Evolutionary conservation across 257 asterid genomes (phyloP).

Genomic region (Misopates orontium): DNA sequence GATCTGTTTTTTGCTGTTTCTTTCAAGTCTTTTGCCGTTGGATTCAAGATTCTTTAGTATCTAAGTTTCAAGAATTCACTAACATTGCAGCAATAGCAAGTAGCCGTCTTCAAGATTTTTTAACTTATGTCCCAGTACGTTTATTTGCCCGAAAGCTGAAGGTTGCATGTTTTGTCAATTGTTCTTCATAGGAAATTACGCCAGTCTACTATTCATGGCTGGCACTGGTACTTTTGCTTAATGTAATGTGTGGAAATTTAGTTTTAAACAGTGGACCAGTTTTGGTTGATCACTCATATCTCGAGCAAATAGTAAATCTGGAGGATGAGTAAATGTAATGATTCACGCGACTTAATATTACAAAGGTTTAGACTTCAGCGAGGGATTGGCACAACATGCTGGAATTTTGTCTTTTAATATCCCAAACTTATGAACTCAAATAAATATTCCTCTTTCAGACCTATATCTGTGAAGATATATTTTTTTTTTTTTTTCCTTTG

Average conservation of each 20-base stretch:
- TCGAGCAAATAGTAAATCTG: slow-evolving; percentile 1
- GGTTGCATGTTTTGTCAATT: slow-evolving; percentile 11
- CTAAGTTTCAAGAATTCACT: background rate
- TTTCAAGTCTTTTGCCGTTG: too few relatives aligned
- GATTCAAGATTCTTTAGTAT: background rate
- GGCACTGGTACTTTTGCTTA: background rate
- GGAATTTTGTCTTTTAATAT: background rate
- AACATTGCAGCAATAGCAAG: background rate
- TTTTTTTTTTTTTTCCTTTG: slow-evolving; percentile 11
- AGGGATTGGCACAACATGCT: background rate
- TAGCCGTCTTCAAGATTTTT: background rate
- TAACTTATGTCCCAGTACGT: too few relatives aligned
- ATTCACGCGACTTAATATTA: background rate
- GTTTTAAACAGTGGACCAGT: slow-evolving; percentile 5
- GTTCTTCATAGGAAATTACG: background rate
- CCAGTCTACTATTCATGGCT: background rate
- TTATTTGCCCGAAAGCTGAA: background rate
- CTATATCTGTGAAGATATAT: background rate
- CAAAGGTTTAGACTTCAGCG: background rate
- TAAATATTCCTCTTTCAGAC: background rate
- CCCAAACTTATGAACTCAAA: slow-evolving; percentile 1
- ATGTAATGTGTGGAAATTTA: background rate
- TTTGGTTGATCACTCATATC: background rate
- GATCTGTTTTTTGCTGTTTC: too few relatives aligned
- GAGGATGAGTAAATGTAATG: background rate